Percentiles rank a stretch among this genome's conserved stretches.
These are phyloP conservation scores for Melampsora americana DNA, from an alignment of 1,284 basidiomycete genomes.

Conservation along the genomic window DNA sequence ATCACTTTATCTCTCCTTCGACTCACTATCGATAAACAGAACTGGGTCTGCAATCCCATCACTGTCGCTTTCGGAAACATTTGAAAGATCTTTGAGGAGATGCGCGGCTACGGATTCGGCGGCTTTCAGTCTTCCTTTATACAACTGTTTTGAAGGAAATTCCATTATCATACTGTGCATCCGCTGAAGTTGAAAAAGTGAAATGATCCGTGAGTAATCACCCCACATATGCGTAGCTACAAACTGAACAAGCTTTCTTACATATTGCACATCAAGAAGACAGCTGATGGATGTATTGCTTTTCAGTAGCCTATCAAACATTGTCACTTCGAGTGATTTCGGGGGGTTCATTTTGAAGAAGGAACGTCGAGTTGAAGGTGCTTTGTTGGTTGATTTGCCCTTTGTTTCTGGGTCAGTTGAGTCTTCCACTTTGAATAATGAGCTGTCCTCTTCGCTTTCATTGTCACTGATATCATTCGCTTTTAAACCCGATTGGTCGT, in stretches of 20 bases:
- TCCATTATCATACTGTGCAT: constrained; percentile 82
- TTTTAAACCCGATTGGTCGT: background rate
- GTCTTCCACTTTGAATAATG: background rate
- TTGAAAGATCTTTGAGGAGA: constrained; percentile 69
- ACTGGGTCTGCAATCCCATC: constrained; percentile 73
- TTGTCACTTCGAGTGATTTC: constrained; percentile 32
- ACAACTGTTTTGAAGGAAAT: constrained; percentile 81
- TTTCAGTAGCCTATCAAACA: constrained; percentile 37
- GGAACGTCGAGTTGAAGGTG: background rate
- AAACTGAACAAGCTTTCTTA: background rate
- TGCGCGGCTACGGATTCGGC: constrained; percentile 69
- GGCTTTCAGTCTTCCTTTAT: constrained; percentile 69
- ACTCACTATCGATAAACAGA: constrained; percentile 77
- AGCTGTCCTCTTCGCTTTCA: background rate
- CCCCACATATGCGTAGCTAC: background rate
- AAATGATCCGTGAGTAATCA: background rate
- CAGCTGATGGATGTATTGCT: constrained; percentile 23
- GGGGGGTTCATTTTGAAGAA: constrained; percentile 24
- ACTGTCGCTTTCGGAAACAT: constrained; percentile 60
- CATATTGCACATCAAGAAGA: constrained; percentile 40
- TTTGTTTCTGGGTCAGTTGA: background rate
- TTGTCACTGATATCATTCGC: background rate
- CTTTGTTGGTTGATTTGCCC: background rate
- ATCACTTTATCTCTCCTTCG: constrained; percentile 49
- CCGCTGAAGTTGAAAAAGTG: constrained; percentile 51